Evolutionary conservation across 169 alveolate species (phyloP).

Genomic region (Plasmodium gallinaceum): DNA sequence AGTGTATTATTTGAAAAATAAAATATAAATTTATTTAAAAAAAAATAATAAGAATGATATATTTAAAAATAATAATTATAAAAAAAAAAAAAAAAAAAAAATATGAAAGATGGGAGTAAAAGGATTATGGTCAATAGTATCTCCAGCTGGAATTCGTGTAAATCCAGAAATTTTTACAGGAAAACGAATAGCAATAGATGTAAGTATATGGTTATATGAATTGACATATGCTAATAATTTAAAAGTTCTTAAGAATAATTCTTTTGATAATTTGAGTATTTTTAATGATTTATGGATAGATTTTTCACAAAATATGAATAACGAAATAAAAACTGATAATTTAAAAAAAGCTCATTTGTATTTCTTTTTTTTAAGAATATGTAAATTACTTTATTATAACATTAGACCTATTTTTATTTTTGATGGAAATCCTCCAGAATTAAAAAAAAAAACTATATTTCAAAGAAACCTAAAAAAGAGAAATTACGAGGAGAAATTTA

Average conservation of each 20-base stretch:
- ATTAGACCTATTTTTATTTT: slow-evolving; percentile 93
- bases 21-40: too few species aligned
- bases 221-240: slow-evolving; percentile 61
- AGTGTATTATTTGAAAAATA: too few species aligned
- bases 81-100: not conserved
- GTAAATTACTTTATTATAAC: slow-evolving; percentile 91
- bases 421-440: slow-evolving; percentile 93
- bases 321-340: slow-evolving; percentile 72
- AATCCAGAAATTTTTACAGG: slow-evolving; percentile 88
- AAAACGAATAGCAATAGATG: slow-evolving; percentile 90
- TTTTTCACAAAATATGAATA: slow-evolving; percentile 79
- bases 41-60: not conserved
- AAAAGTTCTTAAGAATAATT: slow-evolving; percentile 20
- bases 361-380: slow-evolving; percentile 91
- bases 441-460: slow-evolving; percentile 88
- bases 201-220: slow-evolving; percentile 90
- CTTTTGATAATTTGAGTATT: slow-evolving; percentile 46
- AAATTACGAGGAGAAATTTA: slow-evolving; percentile 54
- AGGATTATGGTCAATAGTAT: slow-evolving; percentile 90
- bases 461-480: slow-evolving; percentile 81
- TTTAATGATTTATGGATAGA: slow-evolving; percentile 76
- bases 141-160: slow-evolving; percentile 91
- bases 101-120: slow-evolving; percentile 86
- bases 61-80: not conserved
- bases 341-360: slow-evolving; percentile 78